Percentiles rank a stretch among this genome's conserved stretches.
Conservation (phyloP, 2,329 filamentous ascomycete species). For the Lachnellula suecica region DNA sequence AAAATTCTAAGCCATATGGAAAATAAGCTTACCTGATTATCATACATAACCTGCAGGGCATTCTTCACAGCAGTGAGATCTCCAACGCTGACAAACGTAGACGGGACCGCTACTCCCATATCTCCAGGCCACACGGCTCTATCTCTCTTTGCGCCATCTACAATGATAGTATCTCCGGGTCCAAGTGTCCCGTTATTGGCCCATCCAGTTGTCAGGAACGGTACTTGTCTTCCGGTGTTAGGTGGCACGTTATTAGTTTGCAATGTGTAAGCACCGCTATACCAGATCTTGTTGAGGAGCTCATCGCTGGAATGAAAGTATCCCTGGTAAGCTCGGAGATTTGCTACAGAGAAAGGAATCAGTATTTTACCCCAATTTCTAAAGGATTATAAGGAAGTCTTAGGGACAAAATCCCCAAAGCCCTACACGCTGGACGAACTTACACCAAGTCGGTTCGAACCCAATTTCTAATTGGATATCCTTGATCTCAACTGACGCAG, state of each 20-base stretch:
- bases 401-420: too few relatives aligned
- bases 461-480: slow-evolving; percentile 36
- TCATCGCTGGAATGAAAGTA: slow-evolving; percentile 51
- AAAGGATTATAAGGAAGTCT: background rate
- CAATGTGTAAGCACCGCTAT: slow-evolving; percentile 47
- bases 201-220: slow-evolving; percentile 31
- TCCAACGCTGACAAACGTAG: slow-evolving; percentile 50
- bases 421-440: background rate
- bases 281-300: slow-evolving; percentile 53
- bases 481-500: slow-evolving; percentile 27
- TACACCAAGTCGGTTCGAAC: slow-evolving; percentile 43
- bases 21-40: slow-evolving; percentile 45
- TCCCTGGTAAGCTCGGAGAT: slow-evolving; percentile 49
- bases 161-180: slow-evolving; percentile 32
- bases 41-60: slow-evolving; percentile 35
- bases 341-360: slow-evolving; percentile 1
- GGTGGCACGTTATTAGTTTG: slow-evolving; percentile 31
- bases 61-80: slow-evolving; percentile 50
- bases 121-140: slow-evolving; percentile 62
- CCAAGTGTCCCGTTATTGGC: slow-evolving; percentile 37
- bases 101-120: slow-evolving; percentile 54
- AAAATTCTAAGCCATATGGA: too few relatives aligned
- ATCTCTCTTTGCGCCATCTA: slow-evolving; percentile 59
- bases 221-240: slow-evolving; percentile 33
- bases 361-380: background rate